Base-by-base conservation (phyloP, 2,329 filamentous ascomycete species). In the Pezicula radicicola region DNA sequence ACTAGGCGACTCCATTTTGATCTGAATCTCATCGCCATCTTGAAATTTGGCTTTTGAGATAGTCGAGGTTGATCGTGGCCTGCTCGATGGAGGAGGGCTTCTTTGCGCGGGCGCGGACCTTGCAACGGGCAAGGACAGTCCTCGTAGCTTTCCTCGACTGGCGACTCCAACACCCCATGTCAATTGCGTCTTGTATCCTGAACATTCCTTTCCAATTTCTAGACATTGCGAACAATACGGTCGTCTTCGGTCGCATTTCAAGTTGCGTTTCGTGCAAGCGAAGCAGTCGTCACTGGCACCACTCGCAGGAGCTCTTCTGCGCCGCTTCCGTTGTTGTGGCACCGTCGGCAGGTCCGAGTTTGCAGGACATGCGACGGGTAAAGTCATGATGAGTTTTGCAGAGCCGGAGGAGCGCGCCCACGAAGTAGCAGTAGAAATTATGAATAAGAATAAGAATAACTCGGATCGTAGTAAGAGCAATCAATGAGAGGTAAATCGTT, bases 151-250 rank as follows among this genome's bases (percentile, higher is more conserved):
- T 67, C 93, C 93, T 65, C 93, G 86, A 72, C 92, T 97, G 51
- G 93, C 93, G 53, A 97, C 93, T 48, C 93, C 93, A 45, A 97
- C 90, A 40, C 91, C 91, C 93, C 93, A 97, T 44, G 93, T 97
- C 71, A 97, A 79, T 62, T 93, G 92, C 15, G 93, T 97, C 75
- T 95, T 95, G 78, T 97, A 97, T 54, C 93, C 93, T 27, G 90
- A 91, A 74, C 93, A 97, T 67, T 96, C 91, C 68, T 91, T 91
- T 59, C 91, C 92, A 58, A 91, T 80, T 62, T 96, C 90, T 57
- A 97, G 81, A 70, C 93, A 99, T 72, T 91, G 92, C 42, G 91
- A 91, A 74, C 94, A 97, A 73, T 97, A 97, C 8, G 93, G 93
- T 63, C 93, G 83, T 67, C 91, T 85, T 62, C 93, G 85, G 72